Base-by-base conservation (phyloP, 2,329 filamentous ascomycete genomes). In the Periconia macrospinosa region DNA sequence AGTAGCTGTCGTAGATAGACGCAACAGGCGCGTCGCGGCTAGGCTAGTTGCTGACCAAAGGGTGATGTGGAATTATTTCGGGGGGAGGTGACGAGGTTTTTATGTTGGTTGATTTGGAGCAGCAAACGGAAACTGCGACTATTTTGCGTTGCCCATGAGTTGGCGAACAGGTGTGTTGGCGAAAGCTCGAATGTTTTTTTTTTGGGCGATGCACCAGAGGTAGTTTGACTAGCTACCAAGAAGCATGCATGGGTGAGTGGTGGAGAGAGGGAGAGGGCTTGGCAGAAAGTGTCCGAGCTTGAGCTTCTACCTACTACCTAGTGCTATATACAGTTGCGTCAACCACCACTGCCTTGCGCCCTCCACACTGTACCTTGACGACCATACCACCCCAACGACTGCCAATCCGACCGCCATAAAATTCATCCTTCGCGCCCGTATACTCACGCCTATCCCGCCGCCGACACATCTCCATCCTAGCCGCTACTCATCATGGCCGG, bases 401-500 rank as follows among this genome's bases (percentile, higher is more conserved):
- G 17, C 45, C 17, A 17, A n/a, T 49, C 15, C 15, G 41, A 37
- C 30, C 30, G 19, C 44, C 5, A 47, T n/a, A 19, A 37, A 20
- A 15, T 9, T 14, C 44, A 15, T 2, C 15, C 6, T 15, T 13
- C 44, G 17, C 30, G 2, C 44, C 11, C 14, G 3, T 27, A 17
- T 18, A 30, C 18, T 6, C 3, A 27, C 23, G 23, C 42, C 18
- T 10, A 45, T 19, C 11, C 27, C 44, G 30, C 27, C 33, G 33
- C 11, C 5, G 33, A 37, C 47, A 27, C 30, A 45, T 45, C 27
- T 6, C 41, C 37, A 41, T 20, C 43, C 23, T 43, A 8, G 41
- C 27, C 45, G 41, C 15, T n/a, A 37, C 11, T 62, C 78, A 87
- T 72, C 69, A 99, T 99, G 94, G 88, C 90, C 69, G 69, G 69